Percentiles rank a stretch among this genome's conserved stretches.
These are phyloP conservation scores for Hymenoscyphus infarciens DNA, from an alignment of 2,329 filamentous ascomycete genomes.

Conservation along the genomic window DNA sequence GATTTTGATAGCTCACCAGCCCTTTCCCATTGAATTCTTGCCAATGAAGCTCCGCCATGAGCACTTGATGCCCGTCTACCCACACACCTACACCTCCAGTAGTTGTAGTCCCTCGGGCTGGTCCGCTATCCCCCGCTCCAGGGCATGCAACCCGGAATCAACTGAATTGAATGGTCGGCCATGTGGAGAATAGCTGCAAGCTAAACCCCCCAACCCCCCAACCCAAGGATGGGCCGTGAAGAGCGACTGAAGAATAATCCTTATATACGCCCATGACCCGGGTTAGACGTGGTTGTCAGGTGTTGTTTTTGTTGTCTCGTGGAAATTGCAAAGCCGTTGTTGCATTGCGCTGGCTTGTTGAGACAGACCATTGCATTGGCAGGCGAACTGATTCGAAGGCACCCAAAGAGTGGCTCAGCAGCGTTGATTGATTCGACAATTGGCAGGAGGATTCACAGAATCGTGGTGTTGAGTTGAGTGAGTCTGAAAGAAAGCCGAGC, in stretches of 20 bases:
- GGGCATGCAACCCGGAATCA: background rate
- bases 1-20: too few relatives aligned
- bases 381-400: too few relatives aligned
- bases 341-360: too few relatives aligned
- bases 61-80: background rate
- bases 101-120: background rate
- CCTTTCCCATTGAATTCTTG: too few relatives aligned
- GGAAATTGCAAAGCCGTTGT: too few relatives aligned
- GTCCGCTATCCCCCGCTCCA: background rate
- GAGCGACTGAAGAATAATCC: background rate
- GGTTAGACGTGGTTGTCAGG: background rate
- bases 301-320: background rate
- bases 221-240: background rate
- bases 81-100: background rate
- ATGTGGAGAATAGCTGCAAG: background rate
- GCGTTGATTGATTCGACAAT: too few relatives aligned
- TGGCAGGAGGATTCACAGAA: too few relatives aligned
- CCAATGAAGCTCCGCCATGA: too few relatives aligned
- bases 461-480: background rate
- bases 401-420: too few relatives aligned
- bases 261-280: background rate
- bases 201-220: background rate
- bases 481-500: background rate
- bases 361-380: too few relatives aligned
- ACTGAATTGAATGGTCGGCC: background rate